Percentiles rank a stretch among this genome's conserved stretches.
phyloP scores from a whole-genome alignment of 176 grass and related monocot species.

The Areca catechu region DNA sequence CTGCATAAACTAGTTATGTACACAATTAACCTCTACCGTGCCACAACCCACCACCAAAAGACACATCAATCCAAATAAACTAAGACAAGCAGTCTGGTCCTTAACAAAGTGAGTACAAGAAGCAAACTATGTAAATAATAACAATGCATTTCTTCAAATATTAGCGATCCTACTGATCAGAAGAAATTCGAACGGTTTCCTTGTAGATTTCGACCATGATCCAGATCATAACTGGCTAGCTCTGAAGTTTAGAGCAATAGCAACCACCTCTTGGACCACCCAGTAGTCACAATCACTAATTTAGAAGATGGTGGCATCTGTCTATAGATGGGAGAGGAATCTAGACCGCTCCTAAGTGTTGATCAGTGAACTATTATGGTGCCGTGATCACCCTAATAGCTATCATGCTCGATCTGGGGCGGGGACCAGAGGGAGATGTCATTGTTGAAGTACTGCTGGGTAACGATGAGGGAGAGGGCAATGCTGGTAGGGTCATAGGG shows the following conservation, averaged over 20 bases:
- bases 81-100: no score
- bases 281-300: constrained; percentile 18
- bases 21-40: no score
- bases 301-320: neutral
- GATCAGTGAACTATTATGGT: constrained; percentile 13
- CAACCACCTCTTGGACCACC: constrained; percentile 49
- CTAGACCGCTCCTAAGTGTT: constrained; percentile 6
- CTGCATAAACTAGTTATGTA: no score
- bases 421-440: constrained; percentile 52
- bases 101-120: no score
- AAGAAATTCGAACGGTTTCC: constrained; percentile 65
- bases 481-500: constrained; percentile 46
- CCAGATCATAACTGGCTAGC: constrained; percentile 38
- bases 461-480: constrained; percentile 68
- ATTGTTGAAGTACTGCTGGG: constrained; percentile 49
- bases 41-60: no score
- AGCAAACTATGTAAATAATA: no score
- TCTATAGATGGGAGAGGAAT: no score
- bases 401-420: constrained; percentile 76
- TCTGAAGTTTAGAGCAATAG: constrained; percentile 39
- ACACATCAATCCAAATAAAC: no score
- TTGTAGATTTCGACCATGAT: constrained; percentile 69
- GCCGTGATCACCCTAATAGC: constrained; percentile 51
- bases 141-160: no score
- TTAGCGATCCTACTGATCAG: no score